Evolutionary conservation across 305 asterid genomes (phyloP), one percentile per base, ranked within the genome.

Genomic region (Solanum hybrid): DNA sequence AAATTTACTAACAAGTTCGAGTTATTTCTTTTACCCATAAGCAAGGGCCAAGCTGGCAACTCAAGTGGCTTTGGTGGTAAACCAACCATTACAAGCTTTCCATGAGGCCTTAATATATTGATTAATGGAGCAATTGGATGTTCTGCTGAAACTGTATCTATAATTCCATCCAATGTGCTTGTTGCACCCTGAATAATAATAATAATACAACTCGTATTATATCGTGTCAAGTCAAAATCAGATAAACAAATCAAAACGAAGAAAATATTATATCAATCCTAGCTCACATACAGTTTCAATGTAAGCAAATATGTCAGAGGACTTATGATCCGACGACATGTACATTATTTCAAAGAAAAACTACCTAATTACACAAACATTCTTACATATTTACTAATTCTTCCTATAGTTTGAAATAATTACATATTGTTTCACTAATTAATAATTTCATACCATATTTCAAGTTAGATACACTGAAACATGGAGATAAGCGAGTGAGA

Each of bases 81-180:
- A 10, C 94, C 92, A 69, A 92, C 75, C 72, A 88, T 35, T 37
- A 91, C 77, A 31, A 91, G 92, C 76, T 92, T 92, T 12, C 94
- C 94, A 29, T 88, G 91, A 46, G 93, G 64, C 64, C 81, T 92
- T 34, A 92, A 88, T 16, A 92, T 66, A 16, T 60, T 66, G 46
- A 92, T 46, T 22, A 92, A 80, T 13, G 94, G 92, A 78, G 90
- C 42, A 22, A 92, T 27, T 3, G 92, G 88, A 85, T 92, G 93
- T 14, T 40, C 71, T 4, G 91, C 92, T 32, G 93, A 90, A 16
- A 90, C 92, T 0, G 93, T 91, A 6, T 90, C 93, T 60, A 92
- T 76, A 7, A 91, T 85, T 11, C 91, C 92, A 85, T 91, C 93
- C 86, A 91, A 16, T 38, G 90, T 92, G 37, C 92, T 89, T 36